These are phyloP conservation scores for Leishmania mexicana DNA, from an alignment of 208 protist species.

Conservation along the genomic window DNA sequence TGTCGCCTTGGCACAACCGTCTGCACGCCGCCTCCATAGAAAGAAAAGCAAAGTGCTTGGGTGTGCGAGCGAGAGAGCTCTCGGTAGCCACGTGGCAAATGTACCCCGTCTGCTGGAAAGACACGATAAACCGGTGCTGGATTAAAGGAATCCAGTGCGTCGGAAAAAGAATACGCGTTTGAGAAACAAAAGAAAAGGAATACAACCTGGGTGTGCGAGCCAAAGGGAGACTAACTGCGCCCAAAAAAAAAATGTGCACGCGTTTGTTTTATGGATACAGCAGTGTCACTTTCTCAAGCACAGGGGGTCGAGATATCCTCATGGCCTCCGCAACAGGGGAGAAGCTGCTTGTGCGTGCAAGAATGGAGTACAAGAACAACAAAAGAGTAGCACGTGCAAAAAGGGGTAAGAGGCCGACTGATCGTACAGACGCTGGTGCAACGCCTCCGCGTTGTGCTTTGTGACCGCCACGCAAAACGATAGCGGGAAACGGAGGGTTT, in stretches of 20 bases:
- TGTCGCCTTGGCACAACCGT: constrained; percentile 39
- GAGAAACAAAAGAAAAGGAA: not conserved
- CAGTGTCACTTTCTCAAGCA: not conserved
- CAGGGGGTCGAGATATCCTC: not conserved
- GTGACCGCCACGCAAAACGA: not conserved
- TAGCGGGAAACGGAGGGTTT: not conserved
- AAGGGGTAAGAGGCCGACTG: not conserved
- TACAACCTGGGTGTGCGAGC: not conserved
- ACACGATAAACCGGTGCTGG: not conserved
- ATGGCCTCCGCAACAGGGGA: not conserved
- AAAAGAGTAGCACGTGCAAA: not conserved
- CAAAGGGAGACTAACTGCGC: not conserved
- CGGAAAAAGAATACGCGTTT: not conserved
- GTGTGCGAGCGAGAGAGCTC: not conserved
- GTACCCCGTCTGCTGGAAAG: not conserved
- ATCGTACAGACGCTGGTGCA: not conserved
- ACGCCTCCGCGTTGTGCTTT: not conserved
- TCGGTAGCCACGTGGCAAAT: not conserved
- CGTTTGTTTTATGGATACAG: not conserved
- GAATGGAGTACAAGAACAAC: not conserved
- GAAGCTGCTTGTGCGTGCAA: not conserved
- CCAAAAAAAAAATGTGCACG: not conserved
- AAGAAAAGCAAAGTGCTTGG: not conserved
- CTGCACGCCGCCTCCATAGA: constrained; percentile 40
- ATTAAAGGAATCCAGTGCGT: not conserved